Conservation (phyloP, 352 stramenopile genomes). For the Phytophthora podocarpi region DNA sequence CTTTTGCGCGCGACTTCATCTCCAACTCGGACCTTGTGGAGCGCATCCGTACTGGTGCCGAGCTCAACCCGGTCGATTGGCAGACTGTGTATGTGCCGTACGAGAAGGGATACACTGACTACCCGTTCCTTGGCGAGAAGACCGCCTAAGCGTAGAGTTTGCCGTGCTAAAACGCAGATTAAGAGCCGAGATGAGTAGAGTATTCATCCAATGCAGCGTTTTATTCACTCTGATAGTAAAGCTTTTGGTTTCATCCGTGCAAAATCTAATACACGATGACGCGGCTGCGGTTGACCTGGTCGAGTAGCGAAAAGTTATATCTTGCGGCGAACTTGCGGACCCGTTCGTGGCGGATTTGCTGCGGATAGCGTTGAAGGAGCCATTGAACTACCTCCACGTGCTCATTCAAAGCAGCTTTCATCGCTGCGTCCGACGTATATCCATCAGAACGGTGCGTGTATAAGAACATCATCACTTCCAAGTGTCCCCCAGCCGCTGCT, state of each 20-base stretch:
- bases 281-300: constrained; percentile 20
- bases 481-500: constrained; percentile 34
- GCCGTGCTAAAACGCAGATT: no score
- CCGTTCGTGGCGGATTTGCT: constrained; percentile 28
- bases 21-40: constrained; percentile 67
- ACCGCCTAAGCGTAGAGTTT: not conserved
- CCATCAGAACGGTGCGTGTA: constrained; percentile 27
- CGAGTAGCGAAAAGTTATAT: constrained; percentile 37
- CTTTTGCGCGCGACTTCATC: constrained; percentile 67
- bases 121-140: constrained; percentile 30
- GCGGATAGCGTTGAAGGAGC: constrained; percentile 37
- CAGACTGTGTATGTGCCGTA: constrained; percentile 32
- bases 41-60: constrained; percentile 36
- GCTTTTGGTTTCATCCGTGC: not conserved
- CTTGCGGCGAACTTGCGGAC: constrained; percentile 33
- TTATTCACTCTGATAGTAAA: not conserved
- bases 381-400: constrained; percentile 39
- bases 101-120: constrained; percentile 53
- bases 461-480: constrained; percentile 43
- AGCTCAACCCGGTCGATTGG: constrained; percentile 41
- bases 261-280: constrained; percentile 11
- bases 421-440: constrained; percentile 32
- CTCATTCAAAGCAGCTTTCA: constrained; percentile 30
- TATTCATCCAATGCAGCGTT: constrained; percentile 5
- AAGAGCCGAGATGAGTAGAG: not conserved